Percentiles rank a stretch among this genome's conserved stretches.
Conservation (phyloP, 331 rosid genomes). For the Erythrophleum ivorense region DNA sequence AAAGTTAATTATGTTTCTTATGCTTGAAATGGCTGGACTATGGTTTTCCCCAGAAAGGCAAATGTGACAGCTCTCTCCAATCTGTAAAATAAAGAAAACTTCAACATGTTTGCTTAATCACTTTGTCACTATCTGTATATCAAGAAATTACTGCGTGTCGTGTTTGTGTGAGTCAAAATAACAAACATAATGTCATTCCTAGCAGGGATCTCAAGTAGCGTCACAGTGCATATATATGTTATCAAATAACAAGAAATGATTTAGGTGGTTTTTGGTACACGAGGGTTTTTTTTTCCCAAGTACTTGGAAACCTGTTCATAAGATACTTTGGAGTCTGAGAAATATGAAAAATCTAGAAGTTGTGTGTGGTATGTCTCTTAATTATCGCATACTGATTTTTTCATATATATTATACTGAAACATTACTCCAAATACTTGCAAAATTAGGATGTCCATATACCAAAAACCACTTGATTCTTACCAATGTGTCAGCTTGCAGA, state of each 20-base stretch:
- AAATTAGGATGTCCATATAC: neutral
- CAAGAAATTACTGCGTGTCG: neutral
- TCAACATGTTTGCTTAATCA: neutral
- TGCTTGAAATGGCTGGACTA: neutral
- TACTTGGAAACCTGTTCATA: neutral
- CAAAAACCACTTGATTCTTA: conserved; percentile 32
- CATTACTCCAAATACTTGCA: too few species aligned
- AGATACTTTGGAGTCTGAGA: neutral
- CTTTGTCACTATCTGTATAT: neutral
- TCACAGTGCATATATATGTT: neutral
- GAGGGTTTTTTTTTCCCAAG: neutral
- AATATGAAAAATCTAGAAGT: neutral
- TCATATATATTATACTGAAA: neutral
- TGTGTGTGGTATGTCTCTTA: neutral
- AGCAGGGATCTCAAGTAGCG: neutral
- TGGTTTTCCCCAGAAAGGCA: conserved; percentile 19
- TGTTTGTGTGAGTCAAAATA: neutral
- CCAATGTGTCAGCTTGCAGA: conserved; percentile 41
- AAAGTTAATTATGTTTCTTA: conserved; percentile 12
- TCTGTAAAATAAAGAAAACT: conserved; percentile 47
- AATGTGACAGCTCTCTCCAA: conserved; percentile 29
- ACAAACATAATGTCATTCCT: neutral
- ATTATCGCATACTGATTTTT: too few species aligned
- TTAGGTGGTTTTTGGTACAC: neutral
- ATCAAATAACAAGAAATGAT: neutral